Evolutionary conservation across 176 grass and related monocot species (phyloP).

Genomic region (Bothriochloa decipiens): DNA sequence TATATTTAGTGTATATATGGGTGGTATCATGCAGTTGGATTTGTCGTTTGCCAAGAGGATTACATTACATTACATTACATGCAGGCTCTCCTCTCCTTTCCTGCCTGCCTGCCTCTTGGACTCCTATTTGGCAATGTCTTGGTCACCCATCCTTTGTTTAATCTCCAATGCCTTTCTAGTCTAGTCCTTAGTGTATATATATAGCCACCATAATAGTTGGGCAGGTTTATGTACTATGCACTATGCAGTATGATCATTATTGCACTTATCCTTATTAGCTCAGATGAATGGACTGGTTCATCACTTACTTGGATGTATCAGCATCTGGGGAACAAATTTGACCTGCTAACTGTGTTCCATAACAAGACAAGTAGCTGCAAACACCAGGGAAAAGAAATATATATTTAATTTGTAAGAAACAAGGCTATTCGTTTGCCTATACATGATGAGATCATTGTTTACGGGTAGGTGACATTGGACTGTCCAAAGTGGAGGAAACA

Average conservation of each 20-base stretch:
- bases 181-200: slow-evolving; percentile 4
- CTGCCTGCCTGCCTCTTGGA: slow-evolving; percentile 25
- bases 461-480: slow-evolving; percentile 22
- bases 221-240: slow-evolving; percentile 36
- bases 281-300: slow-evolving; percentile 40
- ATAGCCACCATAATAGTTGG: slow-evolving; percentile 43
- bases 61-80: not conserved
- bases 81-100: slow-evolving; percentile 24
- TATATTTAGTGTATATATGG: not conserved
- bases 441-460: slow-evolving; percentile 32
- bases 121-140: slow-evolving; percentile 44
- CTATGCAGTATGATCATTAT: slow-evolving; percentile 22
- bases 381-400: not conserved
- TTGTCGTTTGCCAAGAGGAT: slow-evolving; percentile 39
- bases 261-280: slow-evolving; percentile 33
- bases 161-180: slow-evolving; percentile 25
- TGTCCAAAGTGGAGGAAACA: slow-evolving; percentile 24
- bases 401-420: slow-evolving; percentile 26
- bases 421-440: slow-evolving; percentile 21
- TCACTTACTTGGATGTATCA: slow-evolving; percentile 34
- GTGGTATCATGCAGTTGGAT: slow-evolving; percentile 39
- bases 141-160: slow-evolving; percentile 44
- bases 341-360: slow-evolving; percentile 32
- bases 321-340: slow-evolving; percentile 48
- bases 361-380: slow-evolving; percentile 28